Evolutionary conservation across 2,329 filamentous ascomycete genomes (phyloP), one percentile per base, ranked within the genome.

Genomic region (Cercospora zeae-maydis): DNA sequence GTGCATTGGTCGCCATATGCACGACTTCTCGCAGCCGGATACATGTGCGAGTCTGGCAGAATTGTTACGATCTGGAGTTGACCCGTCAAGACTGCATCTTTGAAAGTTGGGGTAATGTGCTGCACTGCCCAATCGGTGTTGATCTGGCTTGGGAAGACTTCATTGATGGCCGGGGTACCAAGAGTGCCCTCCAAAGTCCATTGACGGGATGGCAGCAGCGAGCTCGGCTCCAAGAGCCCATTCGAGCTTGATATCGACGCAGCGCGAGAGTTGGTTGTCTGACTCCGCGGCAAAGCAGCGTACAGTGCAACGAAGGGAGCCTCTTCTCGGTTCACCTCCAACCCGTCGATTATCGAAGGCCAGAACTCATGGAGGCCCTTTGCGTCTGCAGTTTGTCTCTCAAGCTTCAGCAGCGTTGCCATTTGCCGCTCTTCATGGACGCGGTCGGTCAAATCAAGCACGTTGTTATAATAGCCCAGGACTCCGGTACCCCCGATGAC

Each of bases 1-100:
- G 65, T 67, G 59, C 75, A 76, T 11, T 71, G 69, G 13, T 78
- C 75, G 1, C 72, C 71, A 59, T 66, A 59, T 9, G 63, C 63
- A 30, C 63, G 63, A 27, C 59, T 63, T 13, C 39, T 63, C 0
- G 63, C 55, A 24, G 54, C 56, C 4, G 36, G 16, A 24, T 63
- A 55, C 11, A 65, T 42, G 33, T 42, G 27, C 16, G 30, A 52
- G 7, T 33, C 21, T 24, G 61, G 55, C 19, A 51, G 14, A 9
- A 65, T 39, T 2, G 53, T 24, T 13, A 65, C 14, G 5, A 39
- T 21, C 37, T 73, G 75, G 0, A 70, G 71, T 24, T 58, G 51
- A 24, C 60, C 60, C 13, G 54, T 65, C n/a, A 39, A 58, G 11
- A 65, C 59, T 2, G 37, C 34, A 11, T 42, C 56, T 4, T 56